Evolutionary conservation across 208 protist species (phyloP).

Genomic region (Jaenimonas drosophilae): DNA sequence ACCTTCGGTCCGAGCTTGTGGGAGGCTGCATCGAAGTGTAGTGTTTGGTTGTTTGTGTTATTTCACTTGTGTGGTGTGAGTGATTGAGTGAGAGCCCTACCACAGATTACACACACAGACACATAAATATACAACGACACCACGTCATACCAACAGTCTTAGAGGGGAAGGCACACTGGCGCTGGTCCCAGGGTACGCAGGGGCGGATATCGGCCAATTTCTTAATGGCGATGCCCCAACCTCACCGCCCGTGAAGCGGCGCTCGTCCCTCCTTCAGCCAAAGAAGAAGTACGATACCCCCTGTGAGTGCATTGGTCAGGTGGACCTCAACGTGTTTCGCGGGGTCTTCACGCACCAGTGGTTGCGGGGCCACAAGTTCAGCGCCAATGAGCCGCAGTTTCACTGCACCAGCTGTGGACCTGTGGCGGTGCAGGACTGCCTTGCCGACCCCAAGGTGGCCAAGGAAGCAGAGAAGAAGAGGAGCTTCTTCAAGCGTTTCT

Average conservation of each 20-base stretch:
- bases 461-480: constrained; percentile 1
- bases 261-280: constrained; percentile 22
- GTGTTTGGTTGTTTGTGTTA: not conserved
- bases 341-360: constrained; percentile 35
- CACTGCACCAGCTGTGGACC: constrained; percentile 34
- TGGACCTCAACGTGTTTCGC: constrained; percentile 28
- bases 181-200: too few species aligned
- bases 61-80: not conserved
- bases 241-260: constrained; percentile 2
- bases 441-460: constrained; percentile 1
- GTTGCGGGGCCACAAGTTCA: constrained; percentile 15
- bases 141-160: too few species aligned
- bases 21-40: not conserved
- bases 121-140: too few species aligned
- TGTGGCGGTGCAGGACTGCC: constrained; percentile 14
- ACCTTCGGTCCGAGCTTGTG: too few species aligned
- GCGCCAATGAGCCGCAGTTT: constrained; percentile 16
- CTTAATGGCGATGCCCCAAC: too few species aligned
- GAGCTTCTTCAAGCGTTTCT: not conserved
- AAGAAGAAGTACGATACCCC: constrained; percentile 14
- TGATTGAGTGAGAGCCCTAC: not conserved
- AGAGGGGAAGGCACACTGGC: too few species aligned
- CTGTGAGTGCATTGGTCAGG: constrained; percentile 28
- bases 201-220: too few species aligned
- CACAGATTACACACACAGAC: not conserved